Conservation (phyloP, 257 asterid species). For the Salvia rosmarinus region DNA sequence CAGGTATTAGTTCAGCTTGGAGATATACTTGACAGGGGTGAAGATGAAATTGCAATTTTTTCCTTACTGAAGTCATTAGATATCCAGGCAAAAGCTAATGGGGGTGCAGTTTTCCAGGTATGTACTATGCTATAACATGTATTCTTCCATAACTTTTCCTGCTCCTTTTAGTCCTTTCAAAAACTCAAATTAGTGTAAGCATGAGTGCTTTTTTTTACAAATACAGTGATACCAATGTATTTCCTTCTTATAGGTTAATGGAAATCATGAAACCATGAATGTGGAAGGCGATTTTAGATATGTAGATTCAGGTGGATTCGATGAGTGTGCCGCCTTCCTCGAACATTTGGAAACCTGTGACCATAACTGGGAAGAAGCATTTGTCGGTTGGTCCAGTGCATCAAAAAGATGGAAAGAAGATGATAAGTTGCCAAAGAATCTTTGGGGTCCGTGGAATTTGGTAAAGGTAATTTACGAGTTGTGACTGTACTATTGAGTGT, state of each 20-base stretch:
- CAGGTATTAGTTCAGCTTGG: constrained; percentile 94
- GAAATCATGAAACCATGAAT: constrained; percentile 97
- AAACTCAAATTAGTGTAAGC: constrained; percentile 22
- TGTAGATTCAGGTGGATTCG: constrained; percentile 78
- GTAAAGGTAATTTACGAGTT: constrained; percentile 72
- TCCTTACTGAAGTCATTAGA: constrained; percentile 77
- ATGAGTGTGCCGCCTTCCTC: constrained; percentile 79
- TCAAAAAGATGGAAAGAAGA: constrained; percentile 64
- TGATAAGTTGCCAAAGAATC: constrained; percentile 48
- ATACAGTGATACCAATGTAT: constrained; percentile 5
- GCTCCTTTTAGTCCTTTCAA: constrained; percentile 2
- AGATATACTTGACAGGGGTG: constrained; percentile 95
- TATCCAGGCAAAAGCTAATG: constrained; percentile 85
- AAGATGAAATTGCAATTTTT: constrained; percentile 90
- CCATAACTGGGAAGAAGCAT: constrained; percentile 90
- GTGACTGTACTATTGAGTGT: constrained; percentile 1
- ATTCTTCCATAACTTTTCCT: constrained; percentile 12
- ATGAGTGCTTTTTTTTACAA: background rate
- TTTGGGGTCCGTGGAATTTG: constrained; percentile 82
- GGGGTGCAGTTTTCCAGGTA: constrained; percentile 99
- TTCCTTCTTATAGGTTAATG: constrained; percentile 64
- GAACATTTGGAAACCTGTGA: constrained; percentile 72
- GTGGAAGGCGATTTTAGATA: constrained; percentile 92
- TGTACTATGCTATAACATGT: constrained; percentile 20
- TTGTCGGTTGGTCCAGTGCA: constrained; percentile 66